Percentiles rank a stretch among this genome's conserved stretches.
phyloP scores from a whole-genome alignment of 2,329 filamentous ascomycete species.

The Fusarium robinianum region DNA sequence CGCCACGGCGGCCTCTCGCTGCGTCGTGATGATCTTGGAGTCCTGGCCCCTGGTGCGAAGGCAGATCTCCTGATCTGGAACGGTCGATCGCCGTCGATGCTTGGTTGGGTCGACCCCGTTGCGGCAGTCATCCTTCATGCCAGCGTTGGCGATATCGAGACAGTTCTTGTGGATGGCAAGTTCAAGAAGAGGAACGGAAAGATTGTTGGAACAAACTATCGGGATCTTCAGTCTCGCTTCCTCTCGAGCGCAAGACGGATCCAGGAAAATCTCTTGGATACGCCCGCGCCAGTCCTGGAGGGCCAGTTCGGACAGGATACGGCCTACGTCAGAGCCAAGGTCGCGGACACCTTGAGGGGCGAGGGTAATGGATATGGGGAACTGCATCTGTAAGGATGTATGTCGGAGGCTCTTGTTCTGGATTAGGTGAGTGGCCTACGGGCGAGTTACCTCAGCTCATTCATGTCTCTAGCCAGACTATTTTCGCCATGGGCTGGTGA shows the following conservation, averaged over 20 bases:
- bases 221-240: constrained; percentile 39
- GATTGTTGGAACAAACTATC: constrained; percentile 33
- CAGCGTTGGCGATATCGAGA: constrained; percentile 55
- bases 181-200: constrained; percentile 43
- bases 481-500: too few species aligned
- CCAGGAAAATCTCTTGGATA: constrained; percentile 35
- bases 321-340: background rate
- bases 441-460: too few species aligned
- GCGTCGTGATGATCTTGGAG: constrained; percentile 55
- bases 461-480: too few species aligned
- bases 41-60: constrained; percentile 54
- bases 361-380: constrained; percentile 9
- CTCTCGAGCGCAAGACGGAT: constrained; percentile 42
- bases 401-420: too few species aligned
- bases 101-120: constrained; percentile 60
- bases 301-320: constrained; percentile 29
- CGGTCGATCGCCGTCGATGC: constrained; percentile 51
- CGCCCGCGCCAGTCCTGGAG: constrained; percentile 33
- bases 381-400: constrained; percentile 1
- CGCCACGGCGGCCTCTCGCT: constrained; percentile 57
- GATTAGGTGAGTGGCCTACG: too few species aligned
- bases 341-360: constrained; percentile 4
- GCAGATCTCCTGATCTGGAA: constrained; percentile 60
- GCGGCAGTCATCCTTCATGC: constrained; percentile 61
- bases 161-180: constrained; percentile 55